Evolutionary conservation across 2,329 filamentous ascomycete genomes (phyloP).

Genomic region (Diaporthe destruens): DNA sequence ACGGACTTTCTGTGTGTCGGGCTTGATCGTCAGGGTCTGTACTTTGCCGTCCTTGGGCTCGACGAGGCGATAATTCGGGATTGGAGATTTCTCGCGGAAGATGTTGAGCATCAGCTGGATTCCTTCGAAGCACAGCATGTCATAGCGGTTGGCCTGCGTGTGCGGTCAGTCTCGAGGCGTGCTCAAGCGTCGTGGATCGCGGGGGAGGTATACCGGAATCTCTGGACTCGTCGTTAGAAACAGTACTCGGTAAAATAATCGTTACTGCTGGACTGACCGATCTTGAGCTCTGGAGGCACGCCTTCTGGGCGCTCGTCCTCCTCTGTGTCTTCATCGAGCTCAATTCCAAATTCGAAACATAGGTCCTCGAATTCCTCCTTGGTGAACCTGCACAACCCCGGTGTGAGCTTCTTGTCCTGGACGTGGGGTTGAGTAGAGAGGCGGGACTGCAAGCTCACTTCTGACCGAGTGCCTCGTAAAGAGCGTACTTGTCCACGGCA

Average conservation of each 20-base stretch:
- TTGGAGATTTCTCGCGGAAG: conserved; percentile 81
- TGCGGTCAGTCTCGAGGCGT: conserved; percentile 3
- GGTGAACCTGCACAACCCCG: conserved; percentile 73
- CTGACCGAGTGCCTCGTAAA: conserved; percentile 92
- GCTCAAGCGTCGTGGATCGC: neutral
- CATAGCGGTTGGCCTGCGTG: conserved; percentile 94
- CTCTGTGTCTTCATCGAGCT: conserved; percentile 95
- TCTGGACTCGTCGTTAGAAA: conserved; percentile 35
- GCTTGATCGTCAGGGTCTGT: conserved; percentile 83
- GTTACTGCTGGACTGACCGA: conserved; percentile 54
- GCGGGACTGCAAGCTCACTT: conserved; percentile 68
- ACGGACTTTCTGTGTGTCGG: conserved; percentile 81
- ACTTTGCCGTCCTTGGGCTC: conserved; percentile 79
- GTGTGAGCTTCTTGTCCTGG: conserved; percentile 43
- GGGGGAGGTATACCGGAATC: conserved; percentile 37
- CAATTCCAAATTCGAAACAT: conserved; percentile 98
- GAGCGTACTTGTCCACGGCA: conserved; percentile 92
- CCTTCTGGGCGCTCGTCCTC: conserved; percentile 80
- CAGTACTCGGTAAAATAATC: neutral
- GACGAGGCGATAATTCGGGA: conserved; percentile 84
- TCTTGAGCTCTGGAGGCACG: conserved; percentile 93
- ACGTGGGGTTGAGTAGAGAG: conserved; percentile 2
- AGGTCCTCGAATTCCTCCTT: conserved; percentile 96
- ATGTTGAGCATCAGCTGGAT: conserved; percentile 96
- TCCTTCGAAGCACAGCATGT: conserved; percentile 97